Percentiles rank a stretch among this genome's conserved stretches.
These are phyloP conservation scores for Ceratocystis cubensis DNA, from an alignment of 2,329 filamentous ascomycete genomes.

Conservation along the genomic window DNA sequence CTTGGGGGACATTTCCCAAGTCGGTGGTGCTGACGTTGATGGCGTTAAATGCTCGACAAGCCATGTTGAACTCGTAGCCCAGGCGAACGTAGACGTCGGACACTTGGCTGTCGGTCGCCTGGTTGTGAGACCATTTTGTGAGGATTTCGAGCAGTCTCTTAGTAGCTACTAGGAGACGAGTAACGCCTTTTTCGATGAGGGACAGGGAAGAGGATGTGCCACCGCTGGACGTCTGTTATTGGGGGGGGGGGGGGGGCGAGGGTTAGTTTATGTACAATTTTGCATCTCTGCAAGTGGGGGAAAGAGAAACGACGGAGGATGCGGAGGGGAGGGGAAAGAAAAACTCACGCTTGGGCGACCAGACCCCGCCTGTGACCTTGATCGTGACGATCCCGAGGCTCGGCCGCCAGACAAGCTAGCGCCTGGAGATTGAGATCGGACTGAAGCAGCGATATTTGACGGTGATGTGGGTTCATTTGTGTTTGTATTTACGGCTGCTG, in stretches of 20 bases:
- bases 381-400: slow-evolving; percentile 52
- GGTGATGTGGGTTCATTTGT: slow-evolving; percentile 42
- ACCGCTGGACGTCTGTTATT: slow-evolving; percentile 34
- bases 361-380: slow-evolving; percentile 21
- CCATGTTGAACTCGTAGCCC: slow-evolving; percentile 98
- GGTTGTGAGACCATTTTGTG: slow-evolving; percentile 90
- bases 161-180: slow-evolving; percentile 90
- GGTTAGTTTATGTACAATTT: neutral
- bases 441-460: slow-evolving; percentile 37
- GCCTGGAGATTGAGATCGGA: slow-evolving; percentile 48
- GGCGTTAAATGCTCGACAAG: slow-evolving; percentile 87
- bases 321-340: neutral
- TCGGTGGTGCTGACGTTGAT: slow-evolving; percentile 94
- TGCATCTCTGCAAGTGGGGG: neutral
- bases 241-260: neutral
- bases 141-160: slow-evolving; percentile 96
- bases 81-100: slow-evolving; percentile 96
- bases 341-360: slow-evolving; percentile 46
- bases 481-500: slow-evolving; percentile 29
- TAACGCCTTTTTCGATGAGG: slow-evolving; percentile 98
- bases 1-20: slow-evolving; percentile 86
- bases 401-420: slow-evolving; percentile 46
- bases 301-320: neutral
- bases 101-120: slow-evolving; percentile 85
- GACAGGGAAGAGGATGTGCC: slow-evolving; percentile 66